Conservation (phyloP, 768 basidiomycete species). For the Boletus pseudo-olivaceus region DNA sequence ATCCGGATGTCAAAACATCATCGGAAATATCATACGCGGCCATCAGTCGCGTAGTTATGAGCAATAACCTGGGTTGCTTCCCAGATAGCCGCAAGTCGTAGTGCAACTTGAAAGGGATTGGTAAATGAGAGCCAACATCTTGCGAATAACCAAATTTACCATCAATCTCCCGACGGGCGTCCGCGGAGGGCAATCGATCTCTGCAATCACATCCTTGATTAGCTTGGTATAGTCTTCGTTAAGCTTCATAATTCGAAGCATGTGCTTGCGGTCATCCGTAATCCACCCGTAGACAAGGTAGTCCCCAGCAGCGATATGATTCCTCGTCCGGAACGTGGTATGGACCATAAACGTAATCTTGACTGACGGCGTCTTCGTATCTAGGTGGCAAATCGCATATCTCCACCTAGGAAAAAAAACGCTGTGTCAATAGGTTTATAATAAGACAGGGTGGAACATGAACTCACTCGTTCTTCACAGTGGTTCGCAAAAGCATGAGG, state of each 20-base stretch:
- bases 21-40: slow-evolving; percentile 29
- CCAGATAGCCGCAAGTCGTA: slow-evolving; percentile 30
- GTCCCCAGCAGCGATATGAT: slow-evolving; percentile 22
- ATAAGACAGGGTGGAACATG: not conserved
- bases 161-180: slow-evolving; percentile 27
- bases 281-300: slow-evolving; percentile 31
- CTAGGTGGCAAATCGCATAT: slow-evolving; percentile 26
- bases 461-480: slow-evolving; percentile 24
- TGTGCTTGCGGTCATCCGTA: slow-evolving; percentile 25
- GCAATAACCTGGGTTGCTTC: slow-evolving; percentile 20
- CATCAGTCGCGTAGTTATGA: slow-evolving; percentile 29
- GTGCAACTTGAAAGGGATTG: slow-evolving; percentile 16
- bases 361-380: slow-evolving; percentile 26
- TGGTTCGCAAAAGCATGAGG: slow-evolving; percentile 27
- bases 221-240: slow-evolving; percentile 22
- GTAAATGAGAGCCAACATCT: not conserved
- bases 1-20: slow-evolving; percentile 6
- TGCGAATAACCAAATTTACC: slow-evolving; percentile 6
- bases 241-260: slow-evolving; percentile 30
- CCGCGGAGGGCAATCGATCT: slow-evolving; percentile 27
- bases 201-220: slow-evolving; percentile 20
- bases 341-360: slow-evolving; percentile 25
- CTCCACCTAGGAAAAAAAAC: slow-evolving; percentile 13
- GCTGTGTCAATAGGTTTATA: not conserved
- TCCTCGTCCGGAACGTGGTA: slow-evolving; percentile 23